These are phyloP conservation scores for Penicillium maclennaniae DNA, from an alignment of 495 filamentous ascomycete genomes.

Conservation along the genomic window DNA sequence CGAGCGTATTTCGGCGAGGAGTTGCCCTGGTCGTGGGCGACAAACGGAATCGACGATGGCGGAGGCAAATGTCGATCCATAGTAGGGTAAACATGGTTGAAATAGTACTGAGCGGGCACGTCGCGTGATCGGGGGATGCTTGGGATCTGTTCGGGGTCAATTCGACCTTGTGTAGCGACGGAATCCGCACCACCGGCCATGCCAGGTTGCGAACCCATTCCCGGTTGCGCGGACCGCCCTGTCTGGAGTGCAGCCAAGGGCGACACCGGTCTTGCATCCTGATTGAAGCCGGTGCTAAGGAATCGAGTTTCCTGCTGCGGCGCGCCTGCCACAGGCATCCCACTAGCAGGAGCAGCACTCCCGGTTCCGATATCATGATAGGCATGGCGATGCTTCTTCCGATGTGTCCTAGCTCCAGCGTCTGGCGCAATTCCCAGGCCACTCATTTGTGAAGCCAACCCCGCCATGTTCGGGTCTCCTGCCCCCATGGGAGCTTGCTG, in stretches of 20 bases:
- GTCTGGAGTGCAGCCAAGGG: conserved; percentile 52
- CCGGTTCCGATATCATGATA: conserved; percentile 80
- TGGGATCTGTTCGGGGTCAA: conserved; percentile 91
- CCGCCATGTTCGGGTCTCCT: conserved; percentile 47
- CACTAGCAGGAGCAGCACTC: conserved; percentile 40
- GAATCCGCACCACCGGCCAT: conserved; percentile 33
- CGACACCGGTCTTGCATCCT: conserved; percentile 46
- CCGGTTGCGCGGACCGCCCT: conserved; percentile 42
- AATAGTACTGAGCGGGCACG: conserved; percentile 73
- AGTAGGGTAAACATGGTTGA: conserved; percentile 84
- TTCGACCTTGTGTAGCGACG: conserved; percentile 63
- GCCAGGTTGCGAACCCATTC: conserved; percentile 54
- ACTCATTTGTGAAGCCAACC: conserved; percentile 82
- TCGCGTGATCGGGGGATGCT: conserved; percentile 87
- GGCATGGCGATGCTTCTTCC: conserved; percentile 93
- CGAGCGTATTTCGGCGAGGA: conserved; percentile 92
- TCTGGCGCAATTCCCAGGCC: conserved; percentile 70
- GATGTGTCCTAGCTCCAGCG: conserved; percentile 55
- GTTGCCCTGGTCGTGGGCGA: conserved; percentile 93
- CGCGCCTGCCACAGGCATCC: conserved; percentile 52
- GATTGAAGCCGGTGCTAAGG: conserved; percentile 62
- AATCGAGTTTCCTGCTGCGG: conserved; percentile 59
- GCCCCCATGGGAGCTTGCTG: conserved; percentile 28
- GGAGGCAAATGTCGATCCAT: conserved; percentile 89
- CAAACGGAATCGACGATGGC: conserved; percentile 83